Conservation (phyloP, 768 basidiomycete genomes). For the Lactarius sp. region DNA sequence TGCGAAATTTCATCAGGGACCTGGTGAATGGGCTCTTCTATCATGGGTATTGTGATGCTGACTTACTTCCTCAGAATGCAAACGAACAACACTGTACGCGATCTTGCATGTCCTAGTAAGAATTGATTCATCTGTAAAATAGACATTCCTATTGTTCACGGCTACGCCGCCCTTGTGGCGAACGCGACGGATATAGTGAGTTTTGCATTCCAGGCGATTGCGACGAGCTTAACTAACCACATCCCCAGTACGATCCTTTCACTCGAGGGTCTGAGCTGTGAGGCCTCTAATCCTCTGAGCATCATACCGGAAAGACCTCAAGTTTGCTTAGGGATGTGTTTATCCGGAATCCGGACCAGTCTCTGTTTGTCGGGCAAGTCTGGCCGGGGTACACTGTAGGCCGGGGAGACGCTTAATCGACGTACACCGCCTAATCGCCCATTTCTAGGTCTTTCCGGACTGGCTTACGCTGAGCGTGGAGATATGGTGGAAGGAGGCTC, state of each 20-base stretch:
- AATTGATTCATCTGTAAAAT: not conserved
- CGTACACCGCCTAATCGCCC: not conserved
- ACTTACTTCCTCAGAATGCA: slow-evolving; percentile 30
- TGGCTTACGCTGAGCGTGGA: slow-evolving; percentile 53
- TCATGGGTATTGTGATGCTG: not conserved
- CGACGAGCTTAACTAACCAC: not conserved
- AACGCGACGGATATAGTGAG: slow-evolving; percentile 61
- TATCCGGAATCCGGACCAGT: slow-evolving; percentile 70
- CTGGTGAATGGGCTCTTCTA: slow-evolving; percentile 35
- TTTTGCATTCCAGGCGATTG: slow-evolving; percentile 7
- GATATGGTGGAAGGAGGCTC: slow-evolving; percentile 56
- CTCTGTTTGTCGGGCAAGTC: slow-evolving; percentile 67
- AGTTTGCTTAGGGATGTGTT: slow-evolving; percentile 49
- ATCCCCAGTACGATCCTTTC: slow-evolving; percentile 61
- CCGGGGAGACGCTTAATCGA: not conserved
- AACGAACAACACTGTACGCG: slow-evolving; percentile 47
- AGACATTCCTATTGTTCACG: slow-evolving; percentile 72
- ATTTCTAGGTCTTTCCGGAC: slow-evolving; percentile 51
- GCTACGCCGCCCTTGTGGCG: slow-evolving; percentile 50
- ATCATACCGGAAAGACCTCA: not conserved
- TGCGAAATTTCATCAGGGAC: slow-evolving; percentile 49
- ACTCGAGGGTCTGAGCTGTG: slow-evolving; percentile 55
- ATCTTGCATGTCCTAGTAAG: not conserved
- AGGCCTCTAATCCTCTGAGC: slow-evolving; percentile 24
- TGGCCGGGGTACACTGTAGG: slow-evolving; percentile 72